Evolutionary conservation across 192 early-diverging fungal species (phyloP), one percentile per base, ranked within the genome.

Genomic region (Geranomyces variabilis): DNA sequence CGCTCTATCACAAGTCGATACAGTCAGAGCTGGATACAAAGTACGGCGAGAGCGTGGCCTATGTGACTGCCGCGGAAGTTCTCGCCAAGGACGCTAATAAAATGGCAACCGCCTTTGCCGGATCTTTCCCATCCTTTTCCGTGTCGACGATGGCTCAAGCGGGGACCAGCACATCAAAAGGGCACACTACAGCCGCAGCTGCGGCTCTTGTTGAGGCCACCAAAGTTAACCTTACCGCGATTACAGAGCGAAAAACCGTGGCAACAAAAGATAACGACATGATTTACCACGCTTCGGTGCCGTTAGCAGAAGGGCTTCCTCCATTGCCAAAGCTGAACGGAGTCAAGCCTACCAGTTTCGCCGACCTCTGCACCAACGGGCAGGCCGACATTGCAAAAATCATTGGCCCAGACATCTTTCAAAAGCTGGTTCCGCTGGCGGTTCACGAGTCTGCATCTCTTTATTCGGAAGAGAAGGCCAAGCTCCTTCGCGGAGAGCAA

Each of bases 381-480:
- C 86, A 86, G 30, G 87, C 84, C 46, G 93, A 96, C 51, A 84
- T 94, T 48, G 84, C 89, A 30, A 88, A 92, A 56, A 93, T 97
- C 28, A 92, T 97, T 59, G 96, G 96, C 1, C 78, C 85, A 1
- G 96, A 97, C 77, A 90, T 98, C 61, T 99, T 99, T 69, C 78
- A 85, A 36, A 80, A 85, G 22, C 85, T 99, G 49, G 90, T 99
- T 31, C 97, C 97, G 0, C 80, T 99, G 48, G 85, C 88, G n/a
- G 93, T 99, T 0, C 95, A 97, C 77, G 94, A 98, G 80, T 89
- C 92, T 46, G 86, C 95, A 15, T 93, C 92, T 26, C 63, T 97
- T 67, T 99, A 99, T 70, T 95, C 94, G 24, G 97, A 98, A 75
- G 94, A 97, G 75, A 94, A 97, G 80, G 95, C 94, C 21, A 94